These are phyloP conservation scores for Fraxinus pennsylvanica DNA, from an alignment of 257 asterid genomes.

Conservation along the genomic window DNA sequence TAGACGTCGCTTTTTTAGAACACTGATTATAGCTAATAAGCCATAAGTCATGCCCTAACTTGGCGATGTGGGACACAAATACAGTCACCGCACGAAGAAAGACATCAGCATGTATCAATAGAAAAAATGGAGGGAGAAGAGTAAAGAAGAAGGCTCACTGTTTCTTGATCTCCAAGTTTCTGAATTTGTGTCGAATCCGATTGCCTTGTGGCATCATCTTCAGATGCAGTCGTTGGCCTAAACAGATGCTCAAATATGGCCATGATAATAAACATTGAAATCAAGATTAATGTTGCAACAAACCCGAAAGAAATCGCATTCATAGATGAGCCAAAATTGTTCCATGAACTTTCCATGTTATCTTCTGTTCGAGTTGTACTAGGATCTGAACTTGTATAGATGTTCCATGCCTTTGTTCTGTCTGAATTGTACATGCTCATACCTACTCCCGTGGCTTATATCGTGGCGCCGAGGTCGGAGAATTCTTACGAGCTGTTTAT, in stretches of 20 bases:
- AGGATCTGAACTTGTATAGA: constrained; percentile 42
- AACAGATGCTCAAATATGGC: constrained; percentile 32
- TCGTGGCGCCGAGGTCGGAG: neutral
- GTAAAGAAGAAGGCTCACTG: constrained; percentile 20
- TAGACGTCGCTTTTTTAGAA: too few relatives aligned
- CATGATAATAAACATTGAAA: constrained; percentile 18
- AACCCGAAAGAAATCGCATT: constrained; percentile 82
- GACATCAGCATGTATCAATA: neutral
- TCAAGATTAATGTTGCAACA: constrained; percentile 67
- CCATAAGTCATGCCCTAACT: neutral
- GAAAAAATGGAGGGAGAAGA: neutral
- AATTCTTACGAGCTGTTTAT: neutral
- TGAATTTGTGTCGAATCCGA: constrained; percentile 31
- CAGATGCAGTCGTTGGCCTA: constrained; percentile 44
- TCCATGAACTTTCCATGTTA: constrained; percentile 52
- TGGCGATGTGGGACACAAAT: neutral
- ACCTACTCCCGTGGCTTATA: neutral
- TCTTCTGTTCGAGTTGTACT: constrained; percentile 48
- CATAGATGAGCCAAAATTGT: constrained; percentile 71
- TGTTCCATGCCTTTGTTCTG: constrained; percentile 59
- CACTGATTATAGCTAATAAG: too few relatives aligned
- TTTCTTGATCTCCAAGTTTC: constrained; percentile 39
- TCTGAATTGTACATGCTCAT: constrained; percentile 54
- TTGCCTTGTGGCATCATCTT: constrained; percentile 20
- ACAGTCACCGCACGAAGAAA: neutral